phyloP scores from a whole-genome alignment of 1,284 basidiomycete species.

The Sanghuangporus sanghuang region DNA sequence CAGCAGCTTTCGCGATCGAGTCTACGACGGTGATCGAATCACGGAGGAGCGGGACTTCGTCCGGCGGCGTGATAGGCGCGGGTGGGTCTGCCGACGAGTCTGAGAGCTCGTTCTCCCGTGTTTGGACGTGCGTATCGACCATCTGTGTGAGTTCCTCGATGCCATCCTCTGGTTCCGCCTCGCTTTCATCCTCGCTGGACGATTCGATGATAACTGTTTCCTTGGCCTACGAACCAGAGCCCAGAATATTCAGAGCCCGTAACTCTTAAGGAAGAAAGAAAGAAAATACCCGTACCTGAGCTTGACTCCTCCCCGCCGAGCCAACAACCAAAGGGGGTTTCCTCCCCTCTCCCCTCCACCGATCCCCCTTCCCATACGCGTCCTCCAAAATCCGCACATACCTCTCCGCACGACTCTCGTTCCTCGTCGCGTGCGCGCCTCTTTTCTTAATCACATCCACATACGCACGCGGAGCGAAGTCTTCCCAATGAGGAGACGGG shows the following conservation, averaged over 20 bases:
- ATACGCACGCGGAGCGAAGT: neutral
- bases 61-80: neutral
- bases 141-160: neutral
- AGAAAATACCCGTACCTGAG: neutral
- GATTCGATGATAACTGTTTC: neutral
- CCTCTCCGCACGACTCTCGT: conserved; percentile 4
- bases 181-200: neutral
- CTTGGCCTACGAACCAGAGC: neutral
- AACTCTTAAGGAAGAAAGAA: neutral
- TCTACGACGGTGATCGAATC: neutral
- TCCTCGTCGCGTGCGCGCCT: neutral
- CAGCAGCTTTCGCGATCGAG: neutral
- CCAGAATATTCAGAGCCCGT: neutral
- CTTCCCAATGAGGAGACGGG: neutral
- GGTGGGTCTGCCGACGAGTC: neutral
- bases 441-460: neutral
- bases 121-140: neutral
- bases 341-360: conserved; percentile 6
- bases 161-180: neutral
- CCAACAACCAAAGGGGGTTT: neutral
- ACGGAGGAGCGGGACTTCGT: neutral
- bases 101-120: neutral
- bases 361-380: conserved; percentile 11
- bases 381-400: conserved; percentile 8
- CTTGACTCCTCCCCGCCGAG: neutral